A percentile compares a stretch with the other conserved stretches of the same genome.
phyloP scores from a whole-genome alignment of 345 rosid genomes.

The Angophora floribunda region DNA sequence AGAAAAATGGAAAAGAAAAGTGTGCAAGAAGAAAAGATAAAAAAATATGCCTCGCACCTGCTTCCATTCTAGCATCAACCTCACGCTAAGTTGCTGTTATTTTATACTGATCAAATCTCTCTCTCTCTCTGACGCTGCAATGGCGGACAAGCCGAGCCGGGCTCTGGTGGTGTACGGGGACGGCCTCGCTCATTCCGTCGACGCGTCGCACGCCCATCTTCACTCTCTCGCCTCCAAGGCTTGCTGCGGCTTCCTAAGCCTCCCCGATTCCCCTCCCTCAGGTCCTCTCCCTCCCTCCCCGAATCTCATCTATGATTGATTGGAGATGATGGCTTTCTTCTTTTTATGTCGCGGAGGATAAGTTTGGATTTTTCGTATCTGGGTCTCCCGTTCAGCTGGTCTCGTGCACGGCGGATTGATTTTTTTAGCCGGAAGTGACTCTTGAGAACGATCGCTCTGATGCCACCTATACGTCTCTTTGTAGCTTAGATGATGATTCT shows the following conservation, averaged over 20 bases:
- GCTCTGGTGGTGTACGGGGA: constrained; percentile 70
- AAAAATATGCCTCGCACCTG: background rate
- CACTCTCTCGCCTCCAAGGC: constrained; percentile 70
- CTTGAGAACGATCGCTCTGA: background rate
- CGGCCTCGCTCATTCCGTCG: constrained; percentile 57
- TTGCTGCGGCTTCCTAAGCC: constrained; percentile 64
- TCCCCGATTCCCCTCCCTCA: constrained; percentile 68
- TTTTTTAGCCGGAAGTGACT: background rate
- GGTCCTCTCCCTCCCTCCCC: constrained; percentile 20
- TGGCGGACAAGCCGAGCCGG: constrained; percentile 98
- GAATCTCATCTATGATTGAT: background rate
- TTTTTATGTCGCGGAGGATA: background rate
- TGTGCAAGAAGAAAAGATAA: too few relatives aligned
- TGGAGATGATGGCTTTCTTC: background rate
- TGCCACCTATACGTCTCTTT: background rate
- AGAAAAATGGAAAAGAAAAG: background rate
- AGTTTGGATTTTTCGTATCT: background rate
- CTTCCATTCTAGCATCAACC: background rate
- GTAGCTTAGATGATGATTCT: background rate
- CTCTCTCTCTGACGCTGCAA: constrained; percentile 7
- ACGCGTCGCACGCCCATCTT: constrained; percentile 39
- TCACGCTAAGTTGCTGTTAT: background rate
- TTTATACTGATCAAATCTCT: background rate
- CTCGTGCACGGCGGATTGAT: background rate
- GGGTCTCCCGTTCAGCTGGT: background rate